Evolutionary conservation across 345 rosid species (phyloP).

Genomic region (Adansonia digitata): DNA sequence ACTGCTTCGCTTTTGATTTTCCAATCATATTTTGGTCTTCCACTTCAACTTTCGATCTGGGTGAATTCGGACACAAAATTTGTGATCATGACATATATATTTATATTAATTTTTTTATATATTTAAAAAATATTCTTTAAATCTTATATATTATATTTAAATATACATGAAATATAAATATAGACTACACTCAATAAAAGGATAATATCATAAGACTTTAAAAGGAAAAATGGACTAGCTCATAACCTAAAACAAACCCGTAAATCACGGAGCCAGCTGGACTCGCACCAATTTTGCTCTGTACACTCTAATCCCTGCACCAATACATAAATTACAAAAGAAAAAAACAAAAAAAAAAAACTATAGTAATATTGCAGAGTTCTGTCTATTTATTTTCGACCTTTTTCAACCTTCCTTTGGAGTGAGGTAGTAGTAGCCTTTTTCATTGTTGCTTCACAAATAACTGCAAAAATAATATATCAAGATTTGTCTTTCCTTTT

Average conservation of each 20-base stretch:
- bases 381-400: neutral
- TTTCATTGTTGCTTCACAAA: neutral
- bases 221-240: too few relatives aligned
- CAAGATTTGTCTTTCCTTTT: neutral
- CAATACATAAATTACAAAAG: neutral
- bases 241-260: neutral
- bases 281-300: neutral
- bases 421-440: neutral
- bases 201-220: too few relatives aligned
- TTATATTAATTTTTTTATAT: too few relatives aligned
- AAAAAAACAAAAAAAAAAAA: too few relatives aligned
- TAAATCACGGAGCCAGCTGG: slow-evolving; percentile 12
- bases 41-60: too few relatives aligned
- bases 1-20: neutral
- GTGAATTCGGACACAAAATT: too few relatives aligned
- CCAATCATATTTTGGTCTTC: neutral
- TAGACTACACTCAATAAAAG: too few relatives aligned
- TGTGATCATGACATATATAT: too few relatives aligned
- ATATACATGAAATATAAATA: too few relatives aligned
- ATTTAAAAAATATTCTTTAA: too few relatives aligned
- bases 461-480: neutral
- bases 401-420: neutral
- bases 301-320: neutral
- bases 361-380: neutral
- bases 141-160: too few relatives aligned